Conservation (phyloP, 371 early-diverging fungal species). For the Apophysomyces sp. region DNA sequence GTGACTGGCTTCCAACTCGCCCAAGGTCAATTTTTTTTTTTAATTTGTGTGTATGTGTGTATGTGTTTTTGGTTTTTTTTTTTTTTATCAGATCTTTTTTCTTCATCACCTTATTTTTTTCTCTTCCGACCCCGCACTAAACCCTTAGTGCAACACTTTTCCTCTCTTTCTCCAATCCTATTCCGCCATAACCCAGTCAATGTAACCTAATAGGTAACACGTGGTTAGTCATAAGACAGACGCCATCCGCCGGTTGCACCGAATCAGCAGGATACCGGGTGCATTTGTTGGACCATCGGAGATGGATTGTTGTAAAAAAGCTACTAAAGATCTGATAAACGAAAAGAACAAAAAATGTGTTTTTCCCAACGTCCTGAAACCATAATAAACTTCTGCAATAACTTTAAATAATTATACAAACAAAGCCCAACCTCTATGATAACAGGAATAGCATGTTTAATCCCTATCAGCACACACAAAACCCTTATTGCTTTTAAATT, state of each 20-base stretch:
- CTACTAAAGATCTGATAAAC: not conserved
- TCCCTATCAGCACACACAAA: too few species aligned
- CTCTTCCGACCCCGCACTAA: conserved; percentile 2
- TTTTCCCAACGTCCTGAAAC: not conserved
- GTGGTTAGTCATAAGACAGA: not conserved
- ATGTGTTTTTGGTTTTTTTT: not conserved
- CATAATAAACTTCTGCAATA: not conserved
- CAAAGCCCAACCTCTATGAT: too few species aligned
- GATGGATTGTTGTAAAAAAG: not conserved
- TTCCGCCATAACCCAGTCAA: not conserved
- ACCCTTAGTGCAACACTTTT: not conserved
- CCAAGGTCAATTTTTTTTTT: not conserved
- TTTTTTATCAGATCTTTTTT: not conserved
- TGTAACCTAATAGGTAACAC: not conserved
- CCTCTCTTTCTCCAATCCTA: not conserved
- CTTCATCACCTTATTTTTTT: conserved; percentile 1
- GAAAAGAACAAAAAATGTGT: not conserved
- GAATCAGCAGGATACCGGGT: conserved; percentile 4
- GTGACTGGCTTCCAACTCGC: not conserved
- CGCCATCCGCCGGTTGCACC: conserved; percentile 3
- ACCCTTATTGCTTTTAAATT: too few species aligned
- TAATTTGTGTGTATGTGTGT: not conserved
- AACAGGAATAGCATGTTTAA: too few species aligned
- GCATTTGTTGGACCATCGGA: not conserved
- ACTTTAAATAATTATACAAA: not conserved